A percentile compares a stretch with the other conserved stretches of the same genome.
phyloP scores from a whole-genome alignment of 106 monocot genomes.

The Narthecium ossifragum region DNA sequence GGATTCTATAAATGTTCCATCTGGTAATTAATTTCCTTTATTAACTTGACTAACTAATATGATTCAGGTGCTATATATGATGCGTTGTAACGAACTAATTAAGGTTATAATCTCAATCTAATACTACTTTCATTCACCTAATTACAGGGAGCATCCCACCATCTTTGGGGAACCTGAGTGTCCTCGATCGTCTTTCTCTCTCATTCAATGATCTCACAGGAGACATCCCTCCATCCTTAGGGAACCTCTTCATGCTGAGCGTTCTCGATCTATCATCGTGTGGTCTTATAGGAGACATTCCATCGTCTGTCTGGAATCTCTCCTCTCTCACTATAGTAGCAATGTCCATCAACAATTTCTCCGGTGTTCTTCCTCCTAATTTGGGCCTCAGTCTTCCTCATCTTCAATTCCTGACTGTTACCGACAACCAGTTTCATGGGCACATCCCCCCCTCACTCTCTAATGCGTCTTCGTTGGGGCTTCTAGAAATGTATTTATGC shows the following conservation, averaged over 20 bases:
- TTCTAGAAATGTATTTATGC: neutral
- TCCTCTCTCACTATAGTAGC: neutral
- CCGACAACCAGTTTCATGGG: conserved; percentile 4
- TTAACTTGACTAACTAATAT: too few species aligned
- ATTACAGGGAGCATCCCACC: conserved; percentile 1
- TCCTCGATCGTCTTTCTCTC: neutral
- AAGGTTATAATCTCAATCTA: too few species aligned
- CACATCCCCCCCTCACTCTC: conserved; percentile 4
- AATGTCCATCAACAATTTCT: neutral
- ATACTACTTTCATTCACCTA: too few species aligned
- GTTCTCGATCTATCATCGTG: neutral
- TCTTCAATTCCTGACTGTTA: neutral
- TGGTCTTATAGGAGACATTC: neutral
- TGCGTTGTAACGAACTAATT: neutral
- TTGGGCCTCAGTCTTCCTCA: conserved; percentile 9
- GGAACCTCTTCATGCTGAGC: neutral
- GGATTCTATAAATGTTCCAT: too few species aligned
- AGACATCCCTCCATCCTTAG: neutral
- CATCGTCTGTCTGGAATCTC: neutral
- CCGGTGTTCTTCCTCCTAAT: conserved; percentile 3
- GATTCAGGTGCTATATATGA: too few species aligned
- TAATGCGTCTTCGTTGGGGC: conserved; percentile 1
- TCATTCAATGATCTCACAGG: neutral
- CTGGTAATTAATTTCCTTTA: too few species aligned
- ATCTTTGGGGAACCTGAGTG: neutral